These are phyloP conservation scores for Baorangia bicolor DNA, from an alignment of 768 basidiomycete genomes.

Conservation along the genomic window DNA sequence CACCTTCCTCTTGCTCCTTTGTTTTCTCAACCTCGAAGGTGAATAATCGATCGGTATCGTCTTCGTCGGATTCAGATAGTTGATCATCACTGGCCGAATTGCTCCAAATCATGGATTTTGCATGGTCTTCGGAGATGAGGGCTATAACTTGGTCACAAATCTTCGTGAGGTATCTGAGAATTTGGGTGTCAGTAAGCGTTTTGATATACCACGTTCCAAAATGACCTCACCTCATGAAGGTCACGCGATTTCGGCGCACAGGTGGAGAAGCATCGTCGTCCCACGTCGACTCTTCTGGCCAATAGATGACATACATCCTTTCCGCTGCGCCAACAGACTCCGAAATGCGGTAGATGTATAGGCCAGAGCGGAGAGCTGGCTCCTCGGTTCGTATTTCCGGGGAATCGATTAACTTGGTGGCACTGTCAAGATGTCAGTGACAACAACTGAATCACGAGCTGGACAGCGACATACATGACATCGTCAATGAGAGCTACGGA, in stretches of 20 bases:
- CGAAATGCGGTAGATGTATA: slow-evolving; percentile 42
- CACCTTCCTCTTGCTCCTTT: slow-evolving; percentile 55
- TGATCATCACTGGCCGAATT: slow-evolving; percentile 30
- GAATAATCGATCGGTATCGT: slow-evolving; percentile 51
- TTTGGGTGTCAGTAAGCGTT: neutral
- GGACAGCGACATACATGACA: slow-evolving; percentile 35
- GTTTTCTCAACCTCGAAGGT: slow-evolving; percentile 57
- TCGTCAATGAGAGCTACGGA: slow-evolving; percentile 39
- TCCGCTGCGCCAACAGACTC: slow-evolving; percentile 6
- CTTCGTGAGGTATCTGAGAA: slow-evolving; percentile 54
- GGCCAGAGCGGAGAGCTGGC: slow-evolving; percentile 45
- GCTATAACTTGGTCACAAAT: slow-evolving; percentile 53
- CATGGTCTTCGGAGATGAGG: slow-evolving; percentile 48
- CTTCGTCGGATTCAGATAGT: slow-evolving; percentile 31
- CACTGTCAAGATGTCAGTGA: slow-evolving; percentile 10
- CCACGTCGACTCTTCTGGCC: slow-evolving; percentile 65
- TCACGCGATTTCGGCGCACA: slow-evolving; percentile 50
- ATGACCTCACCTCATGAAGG: slow-evolving; percentile 54
- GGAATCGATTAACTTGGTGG: slow-evolving; percentile 5
- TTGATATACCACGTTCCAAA: neutral
- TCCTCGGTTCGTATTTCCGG: slow-evolving; percentile 1
- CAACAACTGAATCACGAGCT: neutral
- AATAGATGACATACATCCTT: slow-evolving; percentile 51
- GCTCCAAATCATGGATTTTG: slow-evolving; percentile 44
- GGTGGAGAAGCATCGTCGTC: slow-evolving; percentile 47